phyloP scores from a whole-genome alignment of 768 basidiomycete species.

The Pulveroboletus sp. region DNA sequence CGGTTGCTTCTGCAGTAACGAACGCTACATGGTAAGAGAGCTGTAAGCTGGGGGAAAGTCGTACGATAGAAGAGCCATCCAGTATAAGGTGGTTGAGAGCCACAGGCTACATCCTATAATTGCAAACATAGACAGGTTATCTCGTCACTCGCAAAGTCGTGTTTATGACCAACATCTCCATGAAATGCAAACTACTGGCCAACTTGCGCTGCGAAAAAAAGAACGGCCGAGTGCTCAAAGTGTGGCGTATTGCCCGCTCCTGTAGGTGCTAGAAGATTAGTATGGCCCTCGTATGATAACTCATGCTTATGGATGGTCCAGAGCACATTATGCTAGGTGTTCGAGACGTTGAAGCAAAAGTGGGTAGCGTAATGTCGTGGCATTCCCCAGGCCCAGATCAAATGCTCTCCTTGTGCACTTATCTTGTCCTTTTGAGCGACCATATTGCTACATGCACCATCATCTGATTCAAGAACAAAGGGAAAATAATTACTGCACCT shows the following conservation, averaged over 20 bases:
- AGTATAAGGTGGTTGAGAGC: conserved; percentile 53
- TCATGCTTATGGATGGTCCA: conserved; percentile 2
- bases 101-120: conserved; percentile 56
- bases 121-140: background rate
- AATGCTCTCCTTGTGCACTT: too few relatives aligned
- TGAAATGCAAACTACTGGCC: conserved; percentile 55
- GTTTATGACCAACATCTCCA: conserved; percentile 67
- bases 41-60: too few relatives aligned
- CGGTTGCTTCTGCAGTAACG: conserved; percentile 54
- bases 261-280: conserved; percentile 16
- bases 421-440: too few relatives aligned
- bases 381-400: too few relatives aligned
- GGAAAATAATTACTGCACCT: too few relatives aligned
- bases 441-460: too few relatives aligned
- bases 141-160: conserved; percentile 44
- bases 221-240: conserved; percentile 58
- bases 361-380: too few relatives aligned
- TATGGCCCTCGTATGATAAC: too few relatives aligned
- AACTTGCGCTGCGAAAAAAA: conserved; percentile 50
- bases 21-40: too few relatives aligned
- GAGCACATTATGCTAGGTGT: too few relatives aligned
- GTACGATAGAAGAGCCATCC: conserved; percentile 33
- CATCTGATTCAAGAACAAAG: too few relatives aligned
- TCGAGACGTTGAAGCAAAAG: too few relatives aligned
- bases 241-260: conserved; percentile 65